Evolutionary conservation across 1,139 yeast genomes (phyloP).

Genomic region (Geotrichum restrictum): DNA sequence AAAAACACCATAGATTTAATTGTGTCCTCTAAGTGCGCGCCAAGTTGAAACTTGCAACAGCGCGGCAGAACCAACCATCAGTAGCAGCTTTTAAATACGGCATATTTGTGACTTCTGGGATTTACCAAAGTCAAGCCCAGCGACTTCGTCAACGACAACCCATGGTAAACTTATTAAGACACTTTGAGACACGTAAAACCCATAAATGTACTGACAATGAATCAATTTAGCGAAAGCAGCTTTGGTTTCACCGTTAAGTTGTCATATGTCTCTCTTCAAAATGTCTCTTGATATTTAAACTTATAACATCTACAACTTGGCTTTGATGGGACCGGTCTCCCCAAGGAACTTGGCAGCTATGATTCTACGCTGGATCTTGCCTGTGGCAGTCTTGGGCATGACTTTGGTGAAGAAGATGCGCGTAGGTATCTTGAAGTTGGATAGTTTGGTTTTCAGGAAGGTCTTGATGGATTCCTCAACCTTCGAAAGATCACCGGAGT

Average conservation of each 20-base stretch:
- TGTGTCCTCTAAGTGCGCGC: too few relatives aligned
- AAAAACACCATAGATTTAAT: background rate
- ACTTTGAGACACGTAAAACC: too few relatives aligned
- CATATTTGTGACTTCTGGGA: too few relatives aligned
- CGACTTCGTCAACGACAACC: too few relatives aligned
- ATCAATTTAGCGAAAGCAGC: too few relatives aligned
- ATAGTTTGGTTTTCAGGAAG: constrained; percentile 45
- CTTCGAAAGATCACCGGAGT: constrained; percentile 20
- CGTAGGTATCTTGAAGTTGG: constrained; percentile 56
- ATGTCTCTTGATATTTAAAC: too few relatives aligned
- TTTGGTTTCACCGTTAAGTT: too few relatives aligned
- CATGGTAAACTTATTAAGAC: too few relatives aligned
- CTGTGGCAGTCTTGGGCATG: constrained; percentile 69
- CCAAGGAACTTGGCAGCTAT: constrained; percentile 46
- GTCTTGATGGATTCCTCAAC: constrained; percentile 46
- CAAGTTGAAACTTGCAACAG: too few relatives aligned
- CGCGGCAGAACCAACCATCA: background rate
- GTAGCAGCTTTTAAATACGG: too few relatives aligned
- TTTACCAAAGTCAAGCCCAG: too few relatives aligned
- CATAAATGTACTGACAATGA: too few relatives aligned
- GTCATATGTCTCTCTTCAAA: background rate
- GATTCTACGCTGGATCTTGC: constrained; percentile 61
- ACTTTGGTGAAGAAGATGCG: constrained; percentile 54
- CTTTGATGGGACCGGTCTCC: constrained; percentile 27
- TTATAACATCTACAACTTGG: constrained; percentile 28